Conservation (phyloP, 768 basidiomycete species). For the Boletus pseudopeckii region DNA sequence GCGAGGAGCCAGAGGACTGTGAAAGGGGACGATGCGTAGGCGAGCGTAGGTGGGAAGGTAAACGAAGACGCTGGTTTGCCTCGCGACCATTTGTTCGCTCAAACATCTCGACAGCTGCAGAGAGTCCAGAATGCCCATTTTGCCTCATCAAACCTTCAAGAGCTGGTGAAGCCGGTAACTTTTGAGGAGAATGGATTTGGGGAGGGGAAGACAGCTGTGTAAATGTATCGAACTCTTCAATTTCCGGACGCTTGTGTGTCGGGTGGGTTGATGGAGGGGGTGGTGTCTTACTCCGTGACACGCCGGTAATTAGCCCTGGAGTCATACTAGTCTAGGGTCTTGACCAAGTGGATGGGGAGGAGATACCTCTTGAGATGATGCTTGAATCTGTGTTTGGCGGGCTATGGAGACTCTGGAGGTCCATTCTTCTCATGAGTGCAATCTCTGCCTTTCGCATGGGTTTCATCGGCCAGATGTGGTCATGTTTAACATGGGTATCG, state of each 20-base stretch:
- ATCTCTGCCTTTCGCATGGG: conserved; percentile 48
- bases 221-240: conserved; percentile 14
- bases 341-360: not conserved
- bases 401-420: conserved; percentile 35
- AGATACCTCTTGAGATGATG: conserved; percentile 19
- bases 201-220: conserved; percentile 23
- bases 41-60: conserved; percentile 1
- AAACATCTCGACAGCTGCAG: conserved; percentile 18
- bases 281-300: not conserved
- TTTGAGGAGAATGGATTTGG: conserved; percentile 7
- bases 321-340: conserved; percentile 1
- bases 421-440: conserved; percentile 33
- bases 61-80: not conserved
- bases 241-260: not conserved
- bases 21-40: conserved; percentile 16
- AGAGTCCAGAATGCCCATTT: conserved; percentile 1
- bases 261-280: not conserved
- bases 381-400: conserved; percentile 11
- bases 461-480: conserved; percentile 44
- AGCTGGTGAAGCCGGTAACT: conserved; percentile 19
- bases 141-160: conserved; percentile 17
- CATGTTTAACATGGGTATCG: conserved; percentile 42
- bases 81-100: conserved; percentile 13
- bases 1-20: conserved; percentile 35
- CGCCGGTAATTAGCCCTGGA: conserved; percentile 2